A percentile compares a stretch with the other conserved stretches of the same genome.
Evolutionary conservation across 768 basidiomycete genomes (phyloP).

Genomic region (Cystoderma amianthinum): DNA sequence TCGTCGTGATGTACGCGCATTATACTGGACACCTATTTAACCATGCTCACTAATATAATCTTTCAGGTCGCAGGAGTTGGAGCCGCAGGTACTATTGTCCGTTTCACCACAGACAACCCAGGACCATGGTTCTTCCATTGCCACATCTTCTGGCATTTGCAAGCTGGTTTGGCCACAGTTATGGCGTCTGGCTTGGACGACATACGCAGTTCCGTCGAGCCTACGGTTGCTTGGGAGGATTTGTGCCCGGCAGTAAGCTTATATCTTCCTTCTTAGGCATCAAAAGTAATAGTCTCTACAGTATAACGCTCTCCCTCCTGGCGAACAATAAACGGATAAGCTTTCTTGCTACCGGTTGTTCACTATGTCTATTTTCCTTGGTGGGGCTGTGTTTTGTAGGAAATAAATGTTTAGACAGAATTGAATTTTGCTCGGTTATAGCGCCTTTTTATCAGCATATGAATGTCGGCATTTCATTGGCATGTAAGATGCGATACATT

Average conservation of each 20-base stretch:
- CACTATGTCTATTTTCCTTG: no score
- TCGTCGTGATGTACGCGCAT: constrained; percentile 9
- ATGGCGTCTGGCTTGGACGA: constrained; percentile 5
- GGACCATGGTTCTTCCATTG: constrained; percentile 15
- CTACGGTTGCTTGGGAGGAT: constrained; percentile 6
- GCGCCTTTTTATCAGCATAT: no score
- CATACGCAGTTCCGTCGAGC: constrained; percentile 3
- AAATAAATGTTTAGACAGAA: no score
- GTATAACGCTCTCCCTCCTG: no score
- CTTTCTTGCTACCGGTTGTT: no score
- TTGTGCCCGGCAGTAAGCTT: constrained; percentile 11
- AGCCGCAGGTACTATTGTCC: constrained; percentile 10
- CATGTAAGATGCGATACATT: no score
- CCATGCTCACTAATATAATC: background rate
- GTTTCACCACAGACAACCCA: constrained; percentile 13
- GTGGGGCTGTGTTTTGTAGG: no score
- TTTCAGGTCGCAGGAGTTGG: constrained; percentile 8
- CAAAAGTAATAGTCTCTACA: no score
- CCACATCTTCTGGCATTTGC: constrained; percentile 10
- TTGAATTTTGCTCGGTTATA: no score
- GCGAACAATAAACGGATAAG: no score
- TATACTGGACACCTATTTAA: background rate
- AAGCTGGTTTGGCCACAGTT: constrained; percentile 10
- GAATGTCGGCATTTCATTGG: no score
- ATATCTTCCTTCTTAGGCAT: no score